Base-by-base conservation (phyloP, 179 eudicot genomes). In the Spinacia oleracea region DNA sequence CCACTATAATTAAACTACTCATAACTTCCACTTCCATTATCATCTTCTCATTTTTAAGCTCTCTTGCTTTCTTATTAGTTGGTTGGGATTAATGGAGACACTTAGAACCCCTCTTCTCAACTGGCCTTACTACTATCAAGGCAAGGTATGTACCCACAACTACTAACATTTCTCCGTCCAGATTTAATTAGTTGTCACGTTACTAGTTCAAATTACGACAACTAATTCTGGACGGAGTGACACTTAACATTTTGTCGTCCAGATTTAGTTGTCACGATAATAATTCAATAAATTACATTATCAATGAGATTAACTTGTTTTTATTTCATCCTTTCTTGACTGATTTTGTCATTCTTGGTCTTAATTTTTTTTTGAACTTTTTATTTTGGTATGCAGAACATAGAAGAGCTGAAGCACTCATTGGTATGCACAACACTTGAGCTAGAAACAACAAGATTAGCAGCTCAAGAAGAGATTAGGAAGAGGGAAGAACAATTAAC, bases 321-420 rank as follows among this genome's bases (percentile, higher is more conserved):
- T 6, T 14, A 9, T 63, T 35, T 6, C 4, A 11, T 66, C 50
- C 23, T 6, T 6, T 21, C 18, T 58, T 35, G n/a, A 38, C 40
- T 38, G 25, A 23, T 59, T 23, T 59, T 6, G 29, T 62, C 42
- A 6, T 29, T 40, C 6, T 23, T 53, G 45, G 3, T 18, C 46
- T 34, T 5, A 55, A 31, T 20, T 0, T 40, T 53, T 53, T 16
- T 29, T 29, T 0, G 15, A n/a, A n/a, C n/a, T n/a, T n/a, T n/a
- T n/a, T n/a, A 18, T 46, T 21, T 35, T 72, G 21, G 1, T 21
- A 46, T 50, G 6, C 92, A 92, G 97, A 85, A 81, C 59, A 80
- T 87, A 83, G 91, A 91, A 38, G 97, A 92, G 79, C 86, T 90
- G 21, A 83, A 87, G 71, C 89, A 89, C 53, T 71, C 90, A 23